These are phyloP conservation scores for Carnegiea gigantea DNA, from an alignment of 179 eudicot genomes.

Conservation along the genomic window DNA sequence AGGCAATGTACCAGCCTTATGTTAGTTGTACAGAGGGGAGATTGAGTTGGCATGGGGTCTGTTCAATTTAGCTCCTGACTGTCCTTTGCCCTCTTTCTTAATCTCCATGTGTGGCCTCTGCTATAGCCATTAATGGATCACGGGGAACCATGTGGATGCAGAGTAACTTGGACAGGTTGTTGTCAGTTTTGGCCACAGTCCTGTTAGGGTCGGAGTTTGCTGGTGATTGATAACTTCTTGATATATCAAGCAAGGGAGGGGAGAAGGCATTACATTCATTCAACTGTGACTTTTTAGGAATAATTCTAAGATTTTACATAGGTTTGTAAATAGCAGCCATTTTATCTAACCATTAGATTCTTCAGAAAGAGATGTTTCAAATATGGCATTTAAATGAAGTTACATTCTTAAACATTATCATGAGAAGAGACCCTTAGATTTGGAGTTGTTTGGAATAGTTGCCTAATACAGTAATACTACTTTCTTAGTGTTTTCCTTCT, in stretches of 20 bases:
- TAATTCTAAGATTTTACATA: not conserved
- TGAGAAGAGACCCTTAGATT: not conserved
- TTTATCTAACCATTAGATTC: not conserved
- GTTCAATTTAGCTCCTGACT: not conserved
- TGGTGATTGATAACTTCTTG: not conserved
- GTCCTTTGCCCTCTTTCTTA: not conserved
- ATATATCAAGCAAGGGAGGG: not conserved
- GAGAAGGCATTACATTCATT: not conserved
- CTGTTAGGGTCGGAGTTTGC: not conserved
- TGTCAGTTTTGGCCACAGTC: too few relatives aligned
- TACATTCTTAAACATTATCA: not conserved
- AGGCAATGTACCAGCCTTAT: not conserved
- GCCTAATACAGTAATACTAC: not conserved
- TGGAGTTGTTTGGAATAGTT: not conserved
- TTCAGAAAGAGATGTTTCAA: not conserved
- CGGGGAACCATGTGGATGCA: not conserved
- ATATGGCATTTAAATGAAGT: not conserved
- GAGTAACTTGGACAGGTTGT: too few relatives aligned
- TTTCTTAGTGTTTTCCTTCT: not conserved
- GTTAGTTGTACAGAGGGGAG: not conserved
- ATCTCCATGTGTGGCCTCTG: not conserved
- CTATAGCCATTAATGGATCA: not conserved
- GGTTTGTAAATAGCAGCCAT: not conserved
- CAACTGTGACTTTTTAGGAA: not conserved
- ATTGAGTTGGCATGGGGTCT: not conserved